These are phyloP conservation scores for Leersia perrieri DNA, from an alignment of 176 grass and related monocot genomes.

Conservation along the genomic window DNA sequence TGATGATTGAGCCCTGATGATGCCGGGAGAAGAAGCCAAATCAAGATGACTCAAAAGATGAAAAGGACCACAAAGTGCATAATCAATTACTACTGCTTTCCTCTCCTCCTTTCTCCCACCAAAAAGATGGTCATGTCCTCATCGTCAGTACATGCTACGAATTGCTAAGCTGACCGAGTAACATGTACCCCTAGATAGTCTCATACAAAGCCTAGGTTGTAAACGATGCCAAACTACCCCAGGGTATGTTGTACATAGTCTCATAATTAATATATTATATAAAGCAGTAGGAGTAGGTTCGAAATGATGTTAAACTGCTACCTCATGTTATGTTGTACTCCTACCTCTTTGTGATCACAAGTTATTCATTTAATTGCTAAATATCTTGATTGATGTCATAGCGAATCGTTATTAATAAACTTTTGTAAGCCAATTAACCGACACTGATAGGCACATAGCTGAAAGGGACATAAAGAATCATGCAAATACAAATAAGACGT, in stretches of 20 bases:
- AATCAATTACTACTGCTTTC: conserved; percentile 14
- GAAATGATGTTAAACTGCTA: neutral
- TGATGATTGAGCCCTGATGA: conserved; percentile 7
- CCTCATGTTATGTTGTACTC: neutral
- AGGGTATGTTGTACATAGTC: too few species aligned
- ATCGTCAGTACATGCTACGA: neutral
- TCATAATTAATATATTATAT: too few species aligned
- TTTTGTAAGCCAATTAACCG: neutral
- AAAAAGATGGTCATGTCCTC: neutral
- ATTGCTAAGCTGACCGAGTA: neutral
- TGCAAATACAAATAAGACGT: neutral
- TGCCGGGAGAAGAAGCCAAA: conserved; percentile 26
- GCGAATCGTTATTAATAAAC: neutral
- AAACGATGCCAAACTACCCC: neutral
- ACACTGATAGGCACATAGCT: neutral
- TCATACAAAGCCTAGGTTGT: neutral
- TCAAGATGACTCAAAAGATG: conserved; percentile 1
- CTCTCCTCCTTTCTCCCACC: neutral
- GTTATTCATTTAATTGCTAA: neutral
- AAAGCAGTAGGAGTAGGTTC: too few species aligned
- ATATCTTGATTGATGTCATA: neutral
- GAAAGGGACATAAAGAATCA: neutral
- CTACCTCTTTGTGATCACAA: neutral
- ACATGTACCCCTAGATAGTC: neutral
- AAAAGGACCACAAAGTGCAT: neutral